Percentiles rank a stretch among this genome's conserved stretches.
These are phyloP conservation scores for Rutidosis leptorrhynchoides DNA, from an alignment of 129 eudicot genomes.

Conservation along the genomic window DNA sequence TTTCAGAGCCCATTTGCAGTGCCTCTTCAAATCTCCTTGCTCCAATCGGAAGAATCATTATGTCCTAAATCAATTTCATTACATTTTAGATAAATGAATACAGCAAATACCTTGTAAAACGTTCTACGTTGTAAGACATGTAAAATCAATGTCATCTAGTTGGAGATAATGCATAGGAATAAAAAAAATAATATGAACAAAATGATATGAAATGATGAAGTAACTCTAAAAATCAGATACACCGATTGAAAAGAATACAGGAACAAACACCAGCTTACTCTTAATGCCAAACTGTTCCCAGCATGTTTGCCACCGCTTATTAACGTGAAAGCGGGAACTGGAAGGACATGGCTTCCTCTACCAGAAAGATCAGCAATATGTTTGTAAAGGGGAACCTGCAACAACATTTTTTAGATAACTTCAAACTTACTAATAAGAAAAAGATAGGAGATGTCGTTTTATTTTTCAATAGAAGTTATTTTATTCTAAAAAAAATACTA, in stretches of 20 bases:
- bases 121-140: background rate
- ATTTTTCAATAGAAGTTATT: constrained; percentile 7
- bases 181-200: background rate
- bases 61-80: constrained; percentile 47
- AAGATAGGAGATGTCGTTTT: background rate
- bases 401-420: background rate
- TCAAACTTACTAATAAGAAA: background rate
- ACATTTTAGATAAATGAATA: constrained; percentile 8
- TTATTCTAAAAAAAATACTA: background rate
- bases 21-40: constrained; percentile 92
- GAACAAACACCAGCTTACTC: constrained; percentile 51
- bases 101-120: background rate
- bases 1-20: constrained; percentile 91
- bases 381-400: constrained; percentile 77
- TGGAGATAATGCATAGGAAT: background rate
- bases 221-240: constrained; percentile 19
- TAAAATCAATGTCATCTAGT: background rate
- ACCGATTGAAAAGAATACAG: constrained; percentile 71
- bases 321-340: constrained; percentile 83
- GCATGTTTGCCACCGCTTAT: constrained; percentile 93
- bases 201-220: background rate
- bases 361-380: constrained; percentile 89
- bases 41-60: constrained; percentile 88
- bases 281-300: constrained; percentile 68
- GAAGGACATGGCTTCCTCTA: constrained; percentile 57